Evolutionary conservation across 257 asterid species (phyloP).

Genomic region (Solanum chilense): DNA sequence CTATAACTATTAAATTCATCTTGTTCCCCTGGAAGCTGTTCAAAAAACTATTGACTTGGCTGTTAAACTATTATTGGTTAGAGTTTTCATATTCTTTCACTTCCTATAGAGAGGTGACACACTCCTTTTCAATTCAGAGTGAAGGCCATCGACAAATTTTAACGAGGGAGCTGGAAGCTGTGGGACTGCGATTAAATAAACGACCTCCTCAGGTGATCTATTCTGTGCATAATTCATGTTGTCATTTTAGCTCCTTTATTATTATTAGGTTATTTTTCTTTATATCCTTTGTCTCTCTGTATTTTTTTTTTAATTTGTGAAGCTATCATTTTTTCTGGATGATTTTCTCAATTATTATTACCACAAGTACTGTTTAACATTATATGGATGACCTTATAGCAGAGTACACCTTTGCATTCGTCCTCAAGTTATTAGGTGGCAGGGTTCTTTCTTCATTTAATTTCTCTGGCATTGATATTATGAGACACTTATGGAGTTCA

Average conservation of each 20-base stretch:
- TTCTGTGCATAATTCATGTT: background rate
- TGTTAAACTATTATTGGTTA: background rate
- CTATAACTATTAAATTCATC: background rate
- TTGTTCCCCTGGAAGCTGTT: background rate
- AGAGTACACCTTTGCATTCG: background rate
- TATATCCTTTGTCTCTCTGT: background rate
- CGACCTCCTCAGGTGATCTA: slow-evolving; percentile 76
- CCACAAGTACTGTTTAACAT: background rate
- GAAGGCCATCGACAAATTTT: slow-evolving; percentile 99
- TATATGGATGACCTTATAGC: background rate
- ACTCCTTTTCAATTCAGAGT: slow-evolving; percentile 33
- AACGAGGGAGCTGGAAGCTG: slow-evolving; percentile 95
- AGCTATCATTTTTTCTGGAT: background rate
- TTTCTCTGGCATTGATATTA: background rate
- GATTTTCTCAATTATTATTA: background rate
- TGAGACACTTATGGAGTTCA: background rate
- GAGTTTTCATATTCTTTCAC: background rate
- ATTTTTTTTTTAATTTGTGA: background rate
- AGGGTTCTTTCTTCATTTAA: background rate
- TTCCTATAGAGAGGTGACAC: background rate
- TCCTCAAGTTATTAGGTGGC: background rate
- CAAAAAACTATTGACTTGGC: background rate
- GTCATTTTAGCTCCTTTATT: background rate
- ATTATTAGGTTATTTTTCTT: background rate
- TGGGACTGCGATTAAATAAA: slow-evolving; percentile 94